Conservation (phyloP, 177 flowering plant genomes). For the Vitis hybrid region DNA sequence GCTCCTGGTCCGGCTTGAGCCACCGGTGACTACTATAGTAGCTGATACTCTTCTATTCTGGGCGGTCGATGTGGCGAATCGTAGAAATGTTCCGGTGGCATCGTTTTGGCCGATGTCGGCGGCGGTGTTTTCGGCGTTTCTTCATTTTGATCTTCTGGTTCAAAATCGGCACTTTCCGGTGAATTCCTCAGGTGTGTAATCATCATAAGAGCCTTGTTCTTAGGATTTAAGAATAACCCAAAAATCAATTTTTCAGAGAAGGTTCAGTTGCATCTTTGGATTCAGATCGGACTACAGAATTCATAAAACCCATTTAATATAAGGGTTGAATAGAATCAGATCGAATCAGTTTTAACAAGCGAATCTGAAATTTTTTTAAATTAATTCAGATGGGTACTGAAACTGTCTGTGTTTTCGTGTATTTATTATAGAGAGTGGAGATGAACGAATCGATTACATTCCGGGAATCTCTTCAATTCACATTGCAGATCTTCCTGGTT, state of each 20-base stretch:
- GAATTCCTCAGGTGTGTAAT: conserved; percentile 25
- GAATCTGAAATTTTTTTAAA: no score
- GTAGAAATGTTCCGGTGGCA: conserved; percentile 52
- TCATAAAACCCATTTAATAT: no score
- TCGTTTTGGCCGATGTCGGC: conserved; percentile 49
- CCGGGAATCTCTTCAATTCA: conserved; percentile 35
- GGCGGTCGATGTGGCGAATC: conserved; percentile 42
- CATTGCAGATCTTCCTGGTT: conserved; percentile 22
- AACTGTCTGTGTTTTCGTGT: background rate
- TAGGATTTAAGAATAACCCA: no score
- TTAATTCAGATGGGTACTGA: no score
- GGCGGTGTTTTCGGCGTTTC: conserved; percentile 29
- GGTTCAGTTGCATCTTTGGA: no score
- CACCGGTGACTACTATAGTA: conserved; percentile 28
- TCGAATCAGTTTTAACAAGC: no score
- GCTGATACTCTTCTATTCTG: conserved; percentile 39
- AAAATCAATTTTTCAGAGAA: no score
- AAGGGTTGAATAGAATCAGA: no score
- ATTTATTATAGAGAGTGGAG: conserved; percentile 16
- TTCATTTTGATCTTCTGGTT: conserved; percentile 32
- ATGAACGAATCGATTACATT: conserved; percentile 31
- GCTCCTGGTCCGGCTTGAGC: conserved; percentile 33
- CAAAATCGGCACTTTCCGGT: conserved; percentile 20
- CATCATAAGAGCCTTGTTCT: background rate
- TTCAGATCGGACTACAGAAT: no score